A percentile compares a stretch with the other conserved stretches of the same genome.
Evolutionary conservation across 2,329 filamentous ascomycete species (phyloP).

Genomic region (Stachybotrys echinatus): DNA sequence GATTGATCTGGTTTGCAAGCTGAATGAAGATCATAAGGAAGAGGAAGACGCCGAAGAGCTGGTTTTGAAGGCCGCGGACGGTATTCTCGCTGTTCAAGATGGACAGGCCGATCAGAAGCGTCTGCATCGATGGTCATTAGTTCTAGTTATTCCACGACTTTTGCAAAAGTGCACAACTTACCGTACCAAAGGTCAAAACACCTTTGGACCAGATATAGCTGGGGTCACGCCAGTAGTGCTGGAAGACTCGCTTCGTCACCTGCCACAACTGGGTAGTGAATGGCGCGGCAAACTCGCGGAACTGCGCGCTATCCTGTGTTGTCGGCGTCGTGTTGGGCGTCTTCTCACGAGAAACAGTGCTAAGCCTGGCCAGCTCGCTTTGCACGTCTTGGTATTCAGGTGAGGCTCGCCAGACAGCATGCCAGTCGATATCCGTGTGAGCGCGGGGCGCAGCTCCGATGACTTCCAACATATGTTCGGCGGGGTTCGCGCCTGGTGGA

Average conservation of each 20-base stretch:
- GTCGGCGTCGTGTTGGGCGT: conserved; percentile 15
- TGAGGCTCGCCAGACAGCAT: conserved; percentile 25
- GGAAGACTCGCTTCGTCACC: conserved; percentile 61
- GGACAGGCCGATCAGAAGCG: conserved; percentile 64
- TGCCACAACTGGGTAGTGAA: conserved; percentile 55
- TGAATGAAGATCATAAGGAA: conserved; percentile 64
- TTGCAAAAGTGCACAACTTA: conserved; percentile 4
- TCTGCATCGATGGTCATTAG: conserved; percentile 2
- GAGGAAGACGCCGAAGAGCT: conserved; percentile 69
- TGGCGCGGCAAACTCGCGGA: conserved; percentile 63
- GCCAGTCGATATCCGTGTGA: conserved; percentile 33
- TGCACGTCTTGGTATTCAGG: conserved; percentile 22
- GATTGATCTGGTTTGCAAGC: conserved; percentile 62
- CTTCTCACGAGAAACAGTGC: not conserved
- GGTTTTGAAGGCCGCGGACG: conserved; percentile 63
- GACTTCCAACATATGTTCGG: conserved; percentile 58
- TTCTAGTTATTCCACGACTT: too few relatives aligned
- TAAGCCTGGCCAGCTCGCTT: conserved; percentile 20
- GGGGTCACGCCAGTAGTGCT: conserved; percentile 75
- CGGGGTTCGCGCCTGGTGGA: conserved; percentile 52
- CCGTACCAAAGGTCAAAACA: conserved; percentile 43
- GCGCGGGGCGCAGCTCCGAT: conserved; percentile 40
- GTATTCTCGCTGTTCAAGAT: conserved; percentile 58
- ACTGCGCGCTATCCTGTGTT: conserved; percentile 12
- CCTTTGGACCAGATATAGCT: conserved; percentile 70